A percentile compares a stretch with the other conserved stretches of the same genome.
Evolutionary conservation across 371 early-diverging fungal species (phyloP).

Genomic region (Actinomortierella ambigua): DNA sequence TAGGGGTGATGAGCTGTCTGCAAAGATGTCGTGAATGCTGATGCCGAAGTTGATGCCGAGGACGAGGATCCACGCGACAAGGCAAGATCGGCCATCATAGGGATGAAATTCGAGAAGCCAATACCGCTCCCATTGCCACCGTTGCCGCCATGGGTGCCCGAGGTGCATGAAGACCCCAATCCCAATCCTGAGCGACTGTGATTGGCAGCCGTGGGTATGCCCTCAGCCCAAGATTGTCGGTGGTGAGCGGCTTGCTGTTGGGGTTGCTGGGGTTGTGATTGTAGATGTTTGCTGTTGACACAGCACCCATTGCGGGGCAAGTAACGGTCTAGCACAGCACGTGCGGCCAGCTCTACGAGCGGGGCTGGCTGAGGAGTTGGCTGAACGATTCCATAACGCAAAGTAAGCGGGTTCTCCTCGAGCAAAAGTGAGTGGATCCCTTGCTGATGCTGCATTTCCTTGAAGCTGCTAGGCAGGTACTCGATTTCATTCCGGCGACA

Average conservation of each 20-base stretch:
- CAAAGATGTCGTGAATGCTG: background rate
- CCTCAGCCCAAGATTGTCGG: background rate
- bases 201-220: background rate
- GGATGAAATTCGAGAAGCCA: conserved; percentile 11
- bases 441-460: conserved; percentile 18
- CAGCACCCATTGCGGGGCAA: conserved; percentile 9
- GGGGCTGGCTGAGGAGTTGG: conserved; percentile 20
- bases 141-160: too few relatives aligned
- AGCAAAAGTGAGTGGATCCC: conserved; percentile 36
- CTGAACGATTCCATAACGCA: conserved; percentile 23
- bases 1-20: conserved; percentile 11
- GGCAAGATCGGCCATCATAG: conserved; percentile 25
- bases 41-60: background rate
- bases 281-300: too few relatives aligned
- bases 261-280: background rate
- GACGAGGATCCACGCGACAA: conserved; percentile 13
- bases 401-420: conserved; percentile 37
- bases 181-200: too few relatives aligned
- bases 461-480: conserved; percentile 54
- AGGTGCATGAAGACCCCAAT: too few relatives aligned
- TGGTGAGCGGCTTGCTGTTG: background rate
- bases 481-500: conserved; percentile 55
- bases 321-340: conserved; percentile 30
- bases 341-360: conserved; percentile 32
- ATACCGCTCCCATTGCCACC: conserved; percentile 2